Evolutionary conservation across 192 early-diverging fungal species (phyloP), one percentile per base, ranked within the genome.

Genomic region (Helicostylum pulchrum): DNA sequence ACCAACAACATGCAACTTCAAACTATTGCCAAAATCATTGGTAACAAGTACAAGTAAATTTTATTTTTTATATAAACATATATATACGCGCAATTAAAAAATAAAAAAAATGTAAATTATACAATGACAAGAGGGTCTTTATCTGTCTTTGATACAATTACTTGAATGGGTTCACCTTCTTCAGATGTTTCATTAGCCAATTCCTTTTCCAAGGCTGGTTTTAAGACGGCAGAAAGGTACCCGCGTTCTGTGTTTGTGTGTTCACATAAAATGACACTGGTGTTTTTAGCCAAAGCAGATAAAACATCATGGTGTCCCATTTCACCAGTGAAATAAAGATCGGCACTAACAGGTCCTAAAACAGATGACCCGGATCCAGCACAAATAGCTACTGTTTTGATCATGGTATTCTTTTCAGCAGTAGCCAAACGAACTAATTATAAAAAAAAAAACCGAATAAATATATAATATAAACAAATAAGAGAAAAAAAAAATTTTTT

Each of bases 1-100:
- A 96, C 94, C 47, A 91, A 86, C 75, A 98, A 98, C 83, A 98
- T 98, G 64, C 94, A 98, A 78, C 80, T 97, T 48, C 89, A 94
- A 81, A 96, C 94, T 52, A 97, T 97, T 71, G 83, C 82, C 21
- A 84, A 84, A 70, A 66, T 79, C 31, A 62, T 81, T 21, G 61
- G 56, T 8, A 15, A 10, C 10, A 57, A 78, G 51, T 58, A 58
- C 34, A 58, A 45, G 34, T 58, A 58, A 58, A n/a, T 23, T 58
- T 36, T 14, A 23, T 19, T 17, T 48, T 2, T 48, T 17, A 48
- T 48, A 48, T 19, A 48, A 1, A 48, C 46, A 48, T 15, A 48
- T 12, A 48, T 15, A 48, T 11, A 47, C 45, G 12, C 45, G n/a
- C 46, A 48, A 3, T 12, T 12, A 48, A 7, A 48, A 19, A 15